Conservation (phyloP, 257 asterid species). For the Coffea eugenioides region DNA sequence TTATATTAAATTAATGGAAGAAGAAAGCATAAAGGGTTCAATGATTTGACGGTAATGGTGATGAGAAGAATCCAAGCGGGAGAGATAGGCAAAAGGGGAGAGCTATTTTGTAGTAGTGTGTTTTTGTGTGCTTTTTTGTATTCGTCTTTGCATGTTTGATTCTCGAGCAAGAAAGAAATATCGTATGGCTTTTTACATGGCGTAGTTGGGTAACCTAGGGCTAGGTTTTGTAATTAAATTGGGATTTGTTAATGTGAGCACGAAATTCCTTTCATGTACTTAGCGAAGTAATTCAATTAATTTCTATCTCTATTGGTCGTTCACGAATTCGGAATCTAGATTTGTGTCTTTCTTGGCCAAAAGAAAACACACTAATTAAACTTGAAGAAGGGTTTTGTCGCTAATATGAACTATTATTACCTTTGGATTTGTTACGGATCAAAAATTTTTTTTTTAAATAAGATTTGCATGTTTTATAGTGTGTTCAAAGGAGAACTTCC, state of each 20-base stretch:
- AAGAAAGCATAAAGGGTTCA: neutral
- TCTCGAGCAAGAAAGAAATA: neutral
- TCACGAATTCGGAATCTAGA: no score
- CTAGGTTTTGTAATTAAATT: neutral
- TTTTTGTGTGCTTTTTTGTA: neutral
- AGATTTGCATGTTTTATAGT: no score
- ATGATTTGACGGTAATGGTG: neutral
- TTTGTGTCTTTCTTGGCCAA: conserved; percentile 23
- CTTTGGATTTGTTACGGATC: neutral
- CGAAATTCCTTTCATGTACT: neutral
- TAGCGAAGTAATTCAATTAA: neutral
- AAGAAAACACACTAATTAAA: neutral
- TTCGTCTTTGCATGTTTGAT: neutral
- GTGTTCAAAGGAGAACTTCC: no score
- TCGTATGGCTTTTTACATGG: neutral
- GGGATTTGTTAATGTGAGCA: neutral
- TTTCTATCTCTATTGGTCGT: neutral
- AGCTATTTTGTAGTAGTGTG: neutral
- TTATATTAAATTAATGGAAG: neutral
- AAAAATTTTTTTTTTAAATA: no score
- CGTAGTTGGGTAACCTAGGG: no score
- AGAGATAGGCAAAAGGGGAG: neutral
- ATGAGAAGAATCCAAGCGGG: neutral
- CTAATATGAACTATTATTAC: no score
- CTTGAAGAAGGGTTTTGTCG: neutral